Percentiles rank a stretch among this genome's conserved stretches.
Conservation (phyloP, 768 basidiomycete genomes). For the Fistulinella prunicolor region DNA sequence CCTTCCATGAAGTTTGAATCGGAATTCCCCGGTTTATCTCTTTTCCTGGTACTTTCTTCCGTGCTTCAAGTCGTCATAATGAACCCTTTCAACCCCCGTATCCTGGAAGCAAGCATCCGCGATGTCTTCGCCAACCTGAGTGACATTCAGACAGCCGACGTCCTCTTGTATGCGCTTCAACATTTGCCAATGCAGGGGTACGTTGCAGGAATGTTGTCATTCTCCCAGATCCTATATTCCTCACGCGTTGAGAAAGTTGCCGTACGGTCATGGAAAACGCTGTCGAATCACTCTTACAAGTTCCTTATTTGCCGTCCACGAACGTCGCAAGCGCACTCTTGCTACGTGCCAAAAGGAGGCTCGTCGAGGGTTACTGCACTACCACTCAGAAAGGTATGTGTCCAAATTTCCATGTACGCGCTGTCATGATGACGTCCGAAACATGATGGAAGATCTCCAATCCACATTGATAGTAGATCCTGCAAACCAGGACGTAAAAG, state of each 20-base stretch:
- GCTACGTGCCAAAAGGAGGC: conserved; percentile 61
- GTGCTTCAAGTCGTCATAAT: too few species aligned
- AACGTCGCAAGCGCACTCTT: conserved; percentile 60
- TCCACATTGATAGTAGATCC: conserved; percentile 63
- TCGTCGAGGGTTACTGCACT: conserved; percentile 53
- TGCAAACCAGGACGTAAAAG: conserved; percentile 65
- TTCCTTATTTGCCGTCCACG: conserved; percentile 49
- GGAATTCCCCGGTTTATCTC: too few species aligned
- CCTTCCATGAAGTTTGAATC: too few species aligned
- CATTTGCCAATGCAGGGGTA: neutral
- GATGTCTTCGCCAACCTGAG: neutral
- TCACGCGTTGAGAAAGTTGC: neutral
- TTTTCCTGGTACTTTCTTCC: too few species aligned
- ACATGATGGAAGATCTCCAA: conserved; percentile 51
- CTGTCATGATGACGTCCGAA: conserved; percentile 3
- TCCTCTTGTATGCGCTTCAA: neutral
- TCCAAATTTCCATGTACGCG: neutral
- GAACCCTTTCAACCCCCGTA: neutral
- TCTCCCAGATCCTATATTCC: neutral
- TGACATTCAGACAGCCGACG: neutral
- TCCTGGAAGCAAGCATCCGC: neutral
- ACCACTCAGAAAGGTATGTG: conserved; percentile 62
- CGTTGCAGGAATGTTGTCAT: neutral
- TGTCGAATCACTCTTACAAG: conserved; percentile 65
- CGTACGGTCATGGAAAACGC: neutral